Conservation (phyloP, 1,284 basidiomycete genomes). For the Sparassis latifolia region DNA sequence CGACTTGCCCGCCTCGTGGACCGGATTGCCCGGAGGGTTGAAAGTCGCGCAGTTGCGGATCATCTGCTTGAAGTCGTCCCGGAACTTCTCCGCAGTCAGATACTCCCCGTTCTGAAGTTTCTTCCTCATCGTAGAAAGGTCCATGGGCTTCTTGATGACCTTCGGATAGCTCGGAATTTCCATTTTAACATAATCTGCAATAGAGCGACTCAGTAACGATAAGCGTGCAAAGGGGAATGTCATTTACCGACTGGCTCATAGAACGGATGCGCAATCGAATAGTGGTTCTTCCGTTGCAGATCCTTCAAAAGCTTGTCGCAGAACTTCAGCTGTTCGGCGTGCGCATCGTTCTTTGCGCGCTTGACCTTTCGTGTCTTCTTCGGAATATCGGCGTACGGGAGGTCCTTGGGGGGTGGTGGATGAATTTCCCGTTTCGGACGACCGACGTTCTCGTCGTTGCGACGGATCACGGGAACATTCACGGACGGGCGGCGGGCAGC, state of each 20-base stretch:
- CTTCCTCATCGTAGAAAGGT: constrained; percentile 80
- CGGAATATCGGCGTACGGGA: constrained; percentile 74
- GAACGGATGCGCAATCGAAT: constrained; percentile 75
- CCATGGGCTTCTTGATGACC: constrained; percentile 93
- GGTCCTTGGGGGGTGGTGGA: constrained; percentile 88
- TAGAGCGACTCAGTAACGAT: background rate
- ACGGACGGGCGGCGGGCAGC: constrained; percentile 63
- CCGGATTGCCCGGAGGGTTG: constrained; percentile 85
- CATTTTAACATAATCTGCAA: constrained; percentile 66
- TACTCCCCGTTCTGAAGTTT: constrained; percentile 81
- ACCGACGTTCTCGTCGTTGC: constrained; percentile 56
- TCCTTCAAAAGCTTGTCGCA: constrained; percentile 74
- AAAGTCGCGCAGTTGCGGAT: constrained; percentile 90
- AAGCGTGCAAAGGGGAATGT: background rate
- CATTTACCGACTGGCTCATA: constrained; percentile 87
- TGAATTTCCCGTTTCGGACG: constrained; percentile 97
- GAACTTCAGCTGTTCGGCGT: constrained; percentile 84
- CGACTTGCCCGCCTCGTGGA: constrained; percentile 78
- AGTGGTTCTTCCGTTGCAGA: constrained; percentile 77
- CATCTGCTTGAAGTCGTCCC: constrained; percentile 91
- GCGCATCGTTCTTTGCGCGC: constrained; percentile 58
- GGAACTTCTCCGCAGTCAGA: constrained; percentile 70
- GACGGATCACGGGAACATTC: constrained; percentile 73
- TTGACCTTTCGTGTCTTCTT: constrained; percentile 64
- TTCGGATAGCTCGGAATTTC: constrained; percentile 84